Conservation (phyloP, 148 eudicot genomes). For the Camellia granthamiana region DNA sequence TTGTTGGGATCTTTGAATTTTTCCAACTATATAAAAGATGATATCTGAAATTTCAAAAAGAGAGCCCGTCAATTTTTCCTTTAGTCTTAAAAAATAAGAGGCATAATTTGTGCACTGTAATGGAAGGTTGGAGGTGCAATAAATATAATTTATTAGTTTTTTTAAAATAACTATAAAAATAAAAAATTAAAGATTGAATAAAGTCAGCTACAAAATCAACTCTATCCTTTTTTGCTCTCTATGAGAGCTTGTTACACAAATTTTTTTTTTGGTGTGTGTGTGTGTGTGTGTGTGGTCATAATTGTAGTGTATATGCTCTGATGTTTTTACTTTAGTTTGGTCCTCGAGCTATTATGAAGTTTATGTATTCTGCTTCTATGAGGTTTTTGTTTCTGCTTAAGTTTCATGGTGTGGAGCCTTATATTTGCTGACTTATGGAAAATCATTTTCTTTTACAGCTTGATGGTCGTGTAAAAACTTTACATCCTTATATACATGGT, state of each 20-base stretch:
- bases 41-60: no score
- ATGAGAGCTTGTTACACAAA: neutral
- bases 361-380: neutral
- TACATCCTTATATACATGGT: slow-evolving; percentile 90
- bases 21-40: no score
- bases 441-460: slow-evolving; percentile 48
- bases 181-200: no score
- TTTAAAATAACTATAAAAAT: no score
- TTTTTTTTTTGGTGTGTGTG: neutral
- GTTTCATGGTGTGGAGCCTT: neutral
- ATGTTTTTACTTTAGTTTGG: neutral
- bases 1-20: no score
- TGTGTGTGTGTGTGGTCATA: neutral
- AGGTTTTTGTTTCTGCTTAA: neutral
- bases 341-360: neutral
- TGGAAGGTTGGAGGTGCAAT: no score
- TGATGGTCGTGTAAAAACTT: slow-evolving; percentile 99
- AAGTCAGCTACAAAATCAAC: neutral
- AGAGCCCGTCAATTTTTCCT: no score
- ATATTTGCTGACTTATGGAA: neutral
- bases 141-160: no score
- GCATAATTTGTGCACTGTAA: no score
- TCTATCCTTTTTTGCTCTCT: neutral
- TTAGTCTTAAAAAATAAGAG: no score
- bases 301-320: neutral